Conservation (phyloP, 257 asterid genomes). For the Lycium barbarum region DNA sequence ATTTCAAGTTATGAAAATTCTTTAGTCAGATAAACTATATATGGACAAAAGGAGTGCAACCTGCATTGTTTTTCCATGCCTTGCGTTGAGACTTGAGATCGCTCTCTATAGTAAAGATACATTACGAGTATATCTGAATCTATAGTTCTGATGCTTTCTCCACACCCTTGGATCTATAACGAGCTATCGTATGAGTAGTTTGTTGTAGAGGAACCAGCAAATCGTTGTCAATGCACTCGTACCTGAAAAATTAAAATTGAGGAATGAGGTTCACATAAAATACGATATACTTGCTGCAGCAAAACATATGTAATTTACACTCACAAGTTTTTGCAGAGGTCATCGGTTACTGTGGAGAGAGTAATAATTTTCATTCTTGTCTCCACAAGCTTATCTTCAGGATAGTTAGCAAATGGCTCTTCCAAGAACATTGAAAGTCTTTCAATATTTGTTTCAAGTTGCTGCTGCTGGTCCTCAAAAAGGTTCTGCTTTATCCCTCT, state of each 20-base stretch:
- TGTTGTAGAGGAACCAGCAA: conserved; percentile 48
- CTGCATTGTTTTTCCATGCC: not conserved
- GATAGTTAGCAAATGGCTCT: conserved; percentile 43
- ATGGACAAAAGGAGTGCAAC: not conserved
- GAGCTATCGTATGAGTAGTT: conserved; percentile 51
- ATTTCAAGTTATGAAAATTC: not conserved
- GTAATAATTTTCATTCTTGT: conserved; percentile 40
- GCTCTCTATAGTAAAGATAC: not conserved
- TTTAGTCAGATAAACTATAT: not conserved
- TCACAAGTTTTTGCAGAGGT: conserved; percentile 46
- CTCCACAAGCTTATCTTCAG: conserved; percentile 31
- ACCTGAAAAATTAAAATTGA: conserved; percentile 47
- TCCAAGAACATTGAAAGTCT: conserved; percentile 54
- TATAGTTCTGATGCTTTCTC: conserved; percentile 55
- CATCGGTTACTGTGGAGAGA: conserved; percentile 44
- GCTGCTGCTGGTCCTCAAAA: conserved; percentile 70
- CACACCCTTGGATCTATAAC: conserved; percentile 54
- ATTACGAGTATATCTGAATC: not conserved
- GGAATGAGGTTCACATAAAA: not conserved
- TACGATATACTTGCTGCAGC: not conserved
- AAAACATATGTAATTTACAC: not conserved
- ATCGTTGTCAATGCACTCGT: conserved; percentile 58
- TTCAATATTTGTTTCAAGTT: conserved; percentile 59
- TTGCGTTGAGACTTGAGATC: not conserved
- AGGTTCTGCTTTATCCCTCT: conserved; percentile 60